Base-by-base conservation (phyloP, 768 basidiomycete species). In the Trametes maxima region DNA sequence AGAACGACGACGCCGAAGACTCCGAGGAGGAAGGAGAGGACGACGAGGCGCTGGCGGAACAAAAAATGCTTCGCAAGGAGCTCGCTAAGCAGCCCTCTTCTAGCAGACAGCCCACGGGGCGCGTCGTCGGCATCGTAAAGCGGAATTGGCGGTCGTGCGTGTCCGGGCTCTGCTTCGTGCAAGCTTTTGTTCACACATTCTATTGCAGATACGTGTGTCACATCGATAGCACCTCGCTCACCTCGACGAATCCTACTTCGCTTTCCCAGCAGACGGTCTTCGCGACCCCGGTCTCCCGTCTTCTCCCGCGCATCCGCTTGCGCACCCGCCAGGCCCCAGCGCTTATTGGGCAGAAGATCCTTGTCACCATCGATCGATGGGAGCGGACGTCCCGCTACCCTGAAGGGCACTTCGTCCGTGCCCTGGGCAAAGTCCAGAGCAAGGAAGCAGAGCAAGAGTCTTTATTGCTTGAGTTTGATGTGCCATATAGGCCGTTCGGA, bases 371-470 rank as follows among this genome's bases (percentile, higher is more conserved):
- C 67, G 97, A 99, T 71, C 80, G 88, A 43, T 99, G 97, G 97
- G 88, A 92, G 25, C 76, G 79, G 5, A 89, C 86, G 11, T 94
- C 92, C 1, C 83, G 94, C 19, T 97, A 98, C 70, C 97, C 97
- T 0, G 95, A 98, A 68, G 97, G 97, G 0, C 97, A 99, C 71
- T 94, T 99, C 64, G 95, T 98, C 21, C 86, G 96, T 43, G 86
- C 94, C 0, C 81, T 99, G 0, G 97, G 97, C 2, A 86, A 85
- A 68, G 93, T 87, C 0, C 96, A 95, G 69, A 92, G 90, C 72
- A 97, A 98, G 73, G 95, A 96, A 72, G 95, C 95, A 0, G 96
- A 98, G 69, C 90, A 95, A 71, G 96, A 98, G 74, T 93, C 92
- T 71, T 70, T 99, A 57, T 72, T 99, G 67, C 76, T 98, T 28